Evolutionary conservation across 106 monocot genomes (phyloP).

Genomic region (Narthecium ossifragum): DNA sequence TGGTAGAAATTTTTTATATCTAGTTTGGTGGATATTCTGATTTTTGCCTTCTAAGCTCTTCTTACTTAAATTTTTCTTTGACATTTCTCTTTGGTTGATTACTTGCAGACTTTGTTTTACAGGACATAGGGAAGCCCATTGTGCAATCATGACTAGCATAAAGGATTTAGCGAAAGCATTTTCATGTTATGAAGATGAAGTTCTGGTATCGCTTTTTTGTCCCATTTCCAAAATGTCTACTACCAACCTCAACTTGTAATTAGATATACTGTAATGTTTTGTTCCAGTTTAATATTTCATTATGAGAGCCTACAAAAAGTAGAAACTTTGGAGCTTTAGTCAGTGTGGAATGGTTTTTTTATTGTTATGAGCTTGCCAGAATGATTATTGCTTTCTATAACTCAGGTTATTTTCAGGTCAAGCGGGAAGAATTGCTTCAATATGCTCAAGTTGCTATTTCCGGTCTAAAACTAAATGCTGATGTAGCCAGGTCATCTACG

Average conservation of each 20-base stretch:
- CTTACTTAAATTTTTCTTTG: too few relatives aligned
- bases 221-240: too few relatives aligned
- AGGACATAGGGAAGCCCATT: slow-evolving; percentile 83
- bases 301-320: too few relatives aligned
- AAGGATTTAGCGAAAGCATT: slow-evolving; percentile 78
- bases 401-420: slow-evolving; percentile 39
- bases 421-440: slow-evolving; percentile 85
- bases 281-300: too few relatives aligned
- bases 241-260: too few relatives aligned
- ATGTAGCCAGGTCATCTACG: slow-evolving; percentile 53
- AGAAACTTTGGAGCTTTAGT: too few relatives aligned
- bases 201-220: slow-evolving; percentile 62
- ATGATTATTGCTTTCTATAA: too few relatives aligned
- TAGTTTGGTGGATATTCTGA: too few relatives aligned
- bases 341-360: too few relatives aligned
- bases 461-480: slow-evolving; percentile 89
- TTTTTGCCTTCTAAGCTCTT: neutral
- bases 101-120: slow-evolving; percentile 70
- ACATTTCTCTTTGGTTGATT: slow-evolving; percentile 13
- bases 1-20: too few relatives aligned
- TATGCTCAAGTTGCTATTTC: slow-evolving; percentile 88
- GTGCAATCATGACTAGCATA: slow-evolving; percentile 77
- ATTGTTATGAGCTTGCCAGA: too few relatives aligned
- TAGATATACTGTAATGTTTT: too few relatives aligned
- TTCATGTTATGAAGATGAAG: slow-evolving; percentile 85